A percentile compares a stretch with the other conserved stretches of the same genome.
Evolutionary conservation across 768 basidiomycete genomes (phyloP).

Genomic region (Xerocomellus amylosporus): DNA sequence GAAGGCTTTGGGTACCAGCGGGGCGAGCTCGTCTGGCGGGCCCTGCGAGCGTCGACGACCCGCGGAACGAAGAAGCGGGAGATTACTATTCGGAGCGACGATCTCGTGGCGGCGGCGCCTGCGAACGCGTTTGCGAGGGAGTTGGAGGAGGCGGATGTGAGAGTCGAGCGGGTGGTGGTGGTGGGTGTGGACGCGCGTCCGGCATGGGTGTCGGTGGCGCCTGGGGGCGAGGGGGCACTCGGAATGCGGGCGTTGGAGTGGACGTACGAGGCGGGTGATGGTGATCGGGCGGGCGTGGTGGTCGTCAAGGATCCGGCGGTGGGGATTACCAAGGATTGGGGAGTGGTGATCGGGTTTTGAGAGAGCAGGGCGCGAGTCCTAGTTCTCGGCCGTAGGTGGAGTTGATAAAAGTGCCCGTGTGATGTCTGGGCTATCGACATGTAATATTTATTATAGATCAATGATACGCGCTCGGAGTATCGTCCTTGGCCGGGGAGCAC

Average conservation of each 20-base stretch:
- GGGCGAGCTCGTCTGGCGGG: slow-evolving; percentile 84
- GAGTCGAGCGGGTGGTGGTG: slow-evolving; percentile 80
- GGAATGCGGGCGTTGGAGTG: slow-evolving; percentile 53
- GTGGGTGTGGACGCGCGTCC: slow-evolving; percentile 70
- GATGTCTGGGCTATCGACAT: not conserved
- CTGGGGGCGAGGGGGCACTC: slow-evolving; percentile 37
- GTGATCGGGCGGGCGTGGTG: slow-evolving; percentile 57
- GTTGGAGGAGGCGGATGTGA: slow-evolving; percentile 52
- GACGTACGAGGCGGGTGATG: slow-evolving; percentile 64
- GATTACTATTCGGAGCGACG: slow-evolving; percentile 47
- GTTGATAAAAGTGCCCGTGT: not conserved
- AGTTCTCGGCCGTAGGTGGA: too few relatives aligned
- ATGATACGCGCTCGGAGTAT: not conserved
- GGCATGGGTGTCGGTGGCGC: slow-evolving; percentile 49
- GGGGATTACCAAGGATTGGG: slow-evolving; percentile 61
- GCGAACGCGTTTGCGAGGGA: slow-evolving; percentile 66
- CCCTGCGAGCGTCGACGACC: slow-evolving; percentile 57
- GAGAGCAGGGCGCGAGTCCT: too few relatives aligned
- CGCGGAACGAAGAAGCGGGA: slow-evolving; percentile 27
- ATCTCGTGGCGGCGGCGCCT: slow-evolving; percentile 58
- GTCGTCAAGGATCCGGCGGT: slow-evolving; percentile 74
- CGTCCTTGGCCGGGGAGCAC: too few relatives aligned
- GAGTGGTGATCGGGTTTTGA: slow-evolving; percentile 39
- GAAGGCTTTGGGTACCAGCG: slow-evolving; percentile 70
- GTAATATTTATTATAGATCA: not conserved